These are phyloP conservation scores for Excoecaria agallocha DNA, from an alignment of 345 rosid genomes.

Conservation along the genomic window DNA sequence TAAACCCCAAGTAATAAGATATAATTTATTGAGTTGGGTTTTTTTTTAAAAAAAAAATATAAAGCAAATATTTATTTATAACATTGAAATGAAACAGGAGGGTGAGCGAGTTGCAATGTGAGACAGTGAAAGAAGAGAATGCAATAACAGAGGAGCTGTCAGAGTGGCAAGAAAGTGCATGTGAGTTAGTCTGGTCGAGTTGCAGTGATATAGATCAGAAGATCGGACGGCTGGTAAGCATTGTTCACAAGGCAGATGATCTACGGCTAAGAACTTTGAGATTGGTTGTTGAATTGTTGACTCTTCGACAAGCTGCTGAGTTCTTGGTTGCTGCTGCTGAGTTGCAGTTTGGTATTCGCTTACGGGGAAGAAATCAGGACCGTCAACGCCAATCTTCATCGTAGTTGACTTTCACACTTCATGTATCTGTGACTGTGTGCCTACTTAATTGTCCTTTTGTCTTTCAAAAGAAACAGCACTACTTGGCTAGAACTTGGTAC, in stretches of 20 bases:
- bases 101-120: constrained; percentile 85
- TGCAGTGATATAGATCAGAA: constrained; percentile 29
- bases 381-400: constrained; percentile 6
- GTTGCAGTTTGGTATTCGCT: constrained; percentile 62
- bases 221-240: constrained; percentile 40
- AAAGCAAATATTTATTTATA: too few species aligned
- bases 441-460: too few species aligned
- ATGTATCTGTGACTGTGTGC: too few species aligned
- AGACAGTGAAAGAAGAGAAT: constrained; percentile 85
- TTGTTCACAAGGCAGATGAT: constrained; percentile 63
- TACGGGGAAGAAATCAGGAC: constrained; percentile 60
- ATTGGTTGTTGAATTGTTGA: constrained; percentile 53
- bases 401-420: too few species aligned
- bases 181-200: constrained; percentile 35
- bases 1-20: too few species aligned
- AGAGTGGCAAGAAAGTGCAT: constrained; percentile 73
- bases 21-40: too few species aligned
- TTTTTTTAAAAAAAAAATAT: too few species aligned
- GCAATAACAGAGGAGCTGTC: constrained; percentile 60
- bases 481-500: too few species aligned
- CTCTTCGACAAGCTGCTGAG: constrained; percentile 67
- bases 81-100: constrained; percentile 35
- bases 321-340: constrained; percentile 69
- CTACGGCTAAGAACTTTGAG: constrained; percentile 57
- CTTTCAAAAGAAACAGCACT: too few species aligned